A percentile compares a stretch with the other conserved stretches of the same genome.
Conservation (phyloP, 306 rosid species). For the Pachyrhizus erosus region DNA sequence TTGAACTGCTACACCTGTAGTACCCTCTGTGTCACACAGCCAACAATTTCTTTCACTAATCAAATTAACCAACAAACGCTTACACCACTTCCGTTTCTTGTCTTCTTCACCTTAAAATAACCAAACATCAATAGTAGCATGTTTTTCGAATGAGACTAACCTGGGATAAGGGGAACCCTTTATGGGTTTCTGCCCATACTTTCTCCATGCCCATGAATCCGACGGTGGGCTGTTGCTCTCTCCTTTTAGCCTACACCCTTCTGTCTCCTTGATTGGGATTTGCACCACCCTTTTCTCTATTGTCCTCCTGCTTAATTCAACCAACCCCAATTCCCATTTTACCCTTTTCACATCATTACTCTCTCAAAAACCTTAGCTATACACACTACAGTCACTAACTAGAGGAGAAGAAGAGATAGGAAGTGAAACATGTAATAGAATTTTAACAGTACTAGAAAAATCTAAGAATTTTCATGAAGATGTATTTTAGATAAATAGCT, state of each 20-base stretch:
- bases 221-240: constrained; percentile 81
- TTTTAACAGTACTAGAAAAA: no score
- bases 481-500: background rate
- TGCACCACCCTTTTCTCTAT: constrained; percentile 81
- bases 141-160: constrained; percentile 35
- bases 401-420: background rate
- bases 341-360: background rate
- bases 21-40: constrained; percentile 67
- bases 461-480: no score
- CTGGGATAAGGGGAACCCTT: constrained; percentile 99
- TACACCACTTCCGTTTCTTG: background rate
- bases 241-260: constrained; percentile 67
- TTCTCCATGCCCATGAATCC: constrained; percentile 98
- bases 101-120: background rate
- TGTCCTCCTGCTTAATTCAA: constrained; percentile 51
- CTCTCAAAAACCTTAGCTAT: background rate
- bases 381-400: background rate
- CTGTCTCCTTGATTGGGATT: constrained; percentile 69
- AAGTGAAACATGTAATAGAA: no score
- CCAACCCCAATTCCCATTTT: background rate
- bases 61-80: background rate
- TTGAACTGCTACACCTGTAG: constrained; percentile 89
- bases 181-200: constrained; percentile 98
- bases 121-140: background rate
- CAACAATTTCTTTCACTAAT: background rate